A percentile compares a stretch with the other conserved stretches of the same genome.
phyloP scores from a whole-genome alignment of 768 basidiomycete genomes.

The Leucogyrophana mollusca region DNA sequence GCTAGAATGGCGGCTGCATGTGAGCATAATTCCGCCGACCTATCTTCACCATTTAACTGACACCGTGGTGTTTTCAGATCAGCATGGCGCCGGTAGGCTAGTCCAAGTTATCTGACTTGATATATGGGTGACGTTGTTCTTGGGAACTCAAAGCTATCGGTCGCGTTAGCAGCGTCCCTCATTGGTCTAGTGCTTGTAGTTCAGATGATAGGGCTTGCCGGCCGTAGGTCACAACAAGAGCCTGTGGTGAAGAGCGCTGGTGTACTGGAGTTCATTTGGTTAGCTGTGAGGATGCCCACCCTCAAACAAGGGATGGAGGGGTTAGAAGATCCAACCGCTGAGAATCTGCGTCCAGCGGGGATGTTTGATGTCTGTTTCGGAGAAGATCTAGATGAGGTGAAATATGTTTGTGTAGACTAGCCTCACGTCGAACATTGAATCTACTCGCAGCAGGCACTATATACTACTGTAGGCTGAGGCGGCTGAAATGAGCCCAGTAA shows the following conservation, averaged over 20 bases:
- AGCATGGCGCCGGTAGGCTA: slow-evolving; percentile 1
- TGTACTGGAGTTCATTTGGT: slow-evolving; percentile 3
- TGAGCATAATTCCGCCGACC: background rate
- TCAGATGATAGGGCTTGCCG: background rate
- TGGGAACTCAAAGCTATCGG: no score
- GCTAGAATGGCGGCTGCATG: background rate
- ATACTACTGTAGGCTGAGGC: no score
- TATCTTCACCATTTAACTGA: background rate
- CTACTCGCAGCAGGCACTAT: no score
- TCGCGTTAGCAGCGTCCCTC: background rate
- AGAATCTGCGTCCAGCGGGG: background rate
- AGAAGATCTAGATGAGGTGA: no score
- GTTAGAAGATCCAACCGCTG: background rate
- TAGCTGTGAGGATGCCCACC: no score
- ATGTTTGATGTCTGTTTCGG: slow-evolving; percentile 1
- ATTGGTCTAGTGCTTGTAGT: background rate
- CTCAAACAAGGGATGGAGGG: background rate
- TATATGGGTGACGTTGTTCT: background rate
- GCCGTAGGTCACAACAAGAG: background rate
- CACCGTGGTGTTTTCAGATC: background rate
- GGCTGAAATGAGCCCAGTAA: no score
- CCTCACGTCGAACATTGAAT: no score
- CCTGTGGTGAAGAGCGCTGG: background rate
- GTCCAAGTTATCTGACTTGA: background rate
- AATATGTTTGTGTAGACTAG: no score